phyloP scores from a whole-genome alignment of 495 filamentous ascomycete species.

The Aspergillus panamensis region DNA sequence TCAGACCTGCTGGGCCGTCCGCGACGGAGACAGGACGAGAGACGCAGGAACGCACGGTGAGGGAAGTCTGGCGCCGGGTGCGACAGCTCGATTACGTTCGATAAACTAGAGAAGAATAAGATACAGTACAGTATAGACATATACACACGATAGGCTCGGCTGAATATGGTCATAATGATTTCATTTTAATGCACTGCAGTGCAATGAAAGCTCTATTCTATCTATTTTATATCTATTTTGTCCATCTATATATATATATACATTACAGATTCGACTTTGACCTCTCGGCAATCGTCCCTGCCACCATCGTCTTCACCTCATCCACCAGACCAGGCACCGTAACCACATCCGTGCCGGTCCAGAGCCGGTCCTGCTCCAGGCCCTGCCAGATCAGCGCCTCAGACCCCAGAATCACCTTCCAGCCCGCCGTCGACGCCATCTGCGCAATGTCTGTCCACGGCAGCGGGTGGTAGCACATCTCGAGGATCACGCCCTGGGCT shows the following conservation, averaged over 20 bases:
- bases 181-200: constrained; percentile 1
- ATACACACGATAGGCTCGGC: no score
- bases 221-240: constrained; percentile 16
- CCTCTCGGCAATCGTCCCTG: constrained; percentile 36
- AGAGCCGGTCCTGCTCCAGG: constrained; percentile 64
- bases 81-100: constrained; percentile 56
- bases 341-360: constrained; percentile 54
- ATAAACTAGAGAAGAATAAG: constrained; percentile 27
- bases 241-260: constrained; percentile 12
- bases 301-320: constrained; percentile 50
- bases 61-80: constrained; percentile 67
- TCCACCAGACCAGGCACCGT: constrained; percentile 50
- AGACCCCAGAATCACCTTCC: constrained; percentile 66
- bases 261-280: constrained; percentile 33
- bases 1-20: constrained; percentile 58
- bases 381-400: constrained; percentile 76
- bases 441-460: constrained; percentile 62
- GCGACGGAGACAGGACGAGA: constrained; percentile 57
- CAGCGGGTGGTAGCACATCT: constrained; percentile 77
- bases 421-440: constrained; percentile 54
- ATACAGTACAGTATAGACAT: background rate
- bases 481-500: constrained; percentile 63
- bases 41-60: constrained; percentile 61
- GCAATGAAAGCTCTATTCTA: constrained; percentile 15
- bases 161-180: constrained; percentile 16